Evolutionary conservation across 176 grass and related monocot genomes (phyloP).

Genomic region (Aegilops umbellulata): DNA sequence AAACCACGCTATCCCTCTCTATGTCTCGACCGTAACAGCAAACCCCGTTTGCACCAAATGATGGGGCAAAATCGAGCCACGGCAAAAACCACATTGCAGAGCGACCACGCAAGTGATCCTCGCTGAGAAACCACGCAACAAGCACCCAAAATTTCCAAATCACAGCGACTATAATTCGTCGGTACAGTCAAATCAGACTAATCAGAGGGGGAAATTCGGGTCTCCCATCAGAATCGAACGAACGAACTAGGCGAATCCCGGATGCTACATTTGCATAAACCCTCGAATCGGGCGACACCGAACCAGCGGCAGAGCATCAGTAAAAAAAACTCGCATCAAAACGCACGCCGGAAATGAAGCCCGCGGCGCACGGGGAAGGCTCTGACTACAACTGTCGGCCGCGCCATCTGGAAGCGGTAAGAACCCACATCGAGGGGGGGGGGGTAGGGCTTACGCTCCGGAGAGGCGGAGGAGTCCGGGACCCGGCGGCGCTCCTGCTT

Average conservation of each 20-base stretch:
- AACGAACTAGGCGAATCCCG: not conserved
- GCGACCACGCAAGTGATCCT: not conserved
- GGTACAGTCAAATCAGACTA: not conserved
- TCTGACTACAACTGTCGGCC: not conserved
- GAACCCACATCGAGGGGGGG: not conserved
- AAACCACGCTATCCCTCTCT: not conserved
- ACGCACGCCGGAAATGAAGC: not conserved
- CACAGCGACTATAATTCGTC: not conserved
- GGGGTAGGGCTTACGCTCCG: not conserved
- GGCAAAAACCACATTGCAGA: not conserved
- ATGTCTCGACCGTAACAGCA: not conserved
- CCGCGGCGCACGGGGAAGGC: not conserved
- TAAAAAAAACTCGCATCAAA: not conserved
- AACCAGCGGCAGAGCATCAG: not conserved
- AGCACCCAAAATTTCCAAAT: not conserved
- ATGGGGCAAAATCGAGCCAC: not conserved
- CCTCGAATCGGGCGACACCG: not conserved
- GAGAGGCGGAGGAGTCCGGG: not conserved
- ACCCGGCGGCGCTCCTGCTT: not conserved
- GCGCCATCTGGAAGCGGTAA: not conserved
- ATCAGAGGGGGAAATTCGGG: not conserved
- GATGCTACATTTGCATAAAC: not conserved
- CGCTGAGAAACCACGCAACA: too few relatives aligned
- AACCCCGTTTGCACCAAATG: not conserved
- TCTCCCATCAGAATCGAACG: not conserved